These are phyloP conservation scores for Bipolaris victoriae DNA, from an alignment of 2,329 filamentous ascomycete genomes.

Conservation along the genomic window DNA sequence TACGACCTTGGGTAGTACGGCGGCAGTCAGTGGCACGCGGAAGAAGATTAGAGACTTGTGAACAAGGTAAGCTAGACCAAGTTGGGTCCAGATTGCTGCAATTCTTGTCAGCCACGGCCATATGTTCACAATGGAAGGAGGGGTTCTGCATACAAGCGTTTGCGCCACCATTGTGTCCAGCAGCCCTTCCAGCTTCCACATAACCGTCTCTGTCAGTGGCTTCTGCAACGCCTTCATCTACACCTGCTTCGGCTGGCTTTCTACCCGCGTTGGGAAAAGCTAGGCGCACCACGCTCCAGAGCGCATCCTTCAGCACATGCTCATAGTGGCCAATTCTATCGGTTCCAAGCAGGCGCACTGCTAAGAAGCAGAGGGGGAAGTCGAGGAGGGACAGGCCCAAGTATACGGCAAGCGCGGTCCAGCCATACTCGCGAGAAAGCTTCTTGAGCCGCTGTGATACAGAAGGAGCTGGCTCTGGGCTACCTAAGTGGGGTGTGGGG, in stretches of 20 bases:
- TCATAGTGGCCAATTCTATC: slow-evolving; percentile 82
- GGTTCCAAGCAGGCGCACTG: slow-evolving; percentile 81
- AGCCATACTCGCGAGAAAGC: slow-evolving; percentile 90
- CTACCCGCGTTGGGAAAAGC: slow-evolving; percentile 62
- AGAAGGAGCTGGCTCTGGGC: slow-evolving; percentile 54
- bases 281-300: slow-evolving; percentile 66
- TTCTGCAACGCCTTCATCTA: slow-evolving; percentile 45
- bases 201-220: slow-evolving; percentile 39
- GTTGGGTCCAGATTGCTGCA: slow-evolving; percentile 76
- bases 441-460: slow-evolving; percentile 78
- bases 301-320: slow-evolving; percentile 67
- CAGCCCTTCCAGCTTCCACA: slow-evolving; percentile 64
- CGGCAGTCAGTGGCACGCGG: slow-evolving; percentile 89
- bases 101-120: slow-evolving; percentile 18
- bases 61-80: slow-evolving; percentile 92
- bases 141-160: slow-evolving; percentile 70
- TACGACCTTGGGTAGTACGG: slow-evolving; percentile 92
- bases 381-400: slow-evolving; percentile 81
- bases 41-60: slow-evolving; percentile 98
- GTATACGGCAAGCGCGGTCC: slow-evolving; percentile 92
- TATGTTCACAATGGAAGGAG: neutral
- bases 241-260: slow-evolving; percentile 55
- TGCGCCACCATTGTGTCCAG: slow-evolving; percentile 65
- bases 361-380: slow-evolving; percentile 92
- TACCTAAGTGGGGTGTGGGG: slow-evolving; percentile 50